Percentiles rank a stretch among this genome's conserved stretches.
Conservation (phyloP, 2,329 filamentous ascomycete genomes). For the Ceratocystis ficicola region DNA sequence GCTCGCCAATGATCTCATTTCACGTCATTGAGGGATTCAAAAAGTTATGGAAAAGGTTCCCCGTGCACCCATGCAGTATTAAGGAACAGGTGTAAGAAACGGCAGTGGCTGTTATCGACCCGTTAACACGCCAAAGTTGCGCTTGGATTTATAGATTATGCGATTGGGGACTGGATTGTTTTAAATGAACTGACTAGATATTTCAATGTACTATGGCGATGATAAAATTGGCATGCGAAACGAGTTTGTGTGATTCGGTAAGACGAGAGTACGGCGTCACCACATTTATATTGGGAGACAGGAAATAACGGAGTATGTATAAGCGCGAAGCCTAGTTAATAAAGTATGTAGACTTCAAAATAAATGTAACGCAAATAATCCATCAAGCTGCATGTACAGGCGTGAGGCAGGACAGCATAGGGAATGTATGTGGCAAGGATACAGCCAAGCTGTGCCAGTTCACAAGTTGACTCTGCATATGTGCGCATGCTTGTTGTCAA, state of each 20-base stretch:
- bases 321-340: no score
- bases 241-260: no score
- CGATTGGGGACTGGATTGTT: background rate
- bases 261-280: no score
- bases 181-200: no score
- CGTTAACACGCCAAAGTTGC: background rate
- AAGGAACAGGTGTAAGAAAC: no score
- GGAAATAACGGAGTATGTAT: no score
- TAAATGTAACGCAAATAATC: background rate
- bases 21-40: slow-evolving; percentile 2
- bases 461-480: background rate
- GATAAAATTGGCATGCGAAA: no score
- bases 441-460: background rate
- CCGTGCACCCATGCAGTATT: background rate
- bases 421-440: background rate
- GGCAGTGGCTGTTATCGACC: background rate
- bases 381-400: background rate
- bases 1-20: slow-evolving; percentile 10
- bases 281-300: no score
- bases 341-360: no score
- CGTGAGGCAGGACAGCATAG: background rate
- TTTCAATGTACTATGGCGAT: no score
- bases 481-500: background rate
- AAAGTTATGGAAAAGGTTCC: background rate
- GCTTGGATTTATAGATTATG: background rate